A percentile compares a stretch with the other conserved stretches of the same genome.
These are phyloP conservation scores for Gossypium anomalum DNA, from an alignment of 345 rosid species.

Conservation along the genomic window DNA sequence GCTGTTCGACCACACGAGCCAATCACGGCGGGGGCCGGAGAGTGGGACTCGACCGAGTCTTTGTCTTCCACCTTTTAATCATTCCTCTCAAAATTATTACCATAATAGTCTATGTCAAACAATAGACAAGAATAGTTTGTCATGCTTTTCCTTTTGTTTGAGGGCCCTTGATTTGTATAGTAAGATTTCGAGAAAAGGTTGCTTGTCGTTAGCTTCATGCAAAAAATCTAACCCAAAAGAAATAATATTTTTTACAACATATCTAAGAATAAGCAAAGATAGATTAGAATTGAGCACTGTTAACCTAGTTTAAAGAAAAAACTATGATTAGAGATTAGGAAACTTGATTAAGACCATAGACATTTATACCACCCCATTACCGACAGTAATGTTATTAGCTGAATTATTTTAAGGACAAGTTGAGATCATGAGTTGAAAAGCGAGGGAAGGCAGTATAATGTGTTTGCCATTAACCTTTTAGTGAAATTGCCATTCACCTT, in stretches of 20 bases:
- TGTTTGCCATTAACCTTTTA: slow-evolving; percentile 22
- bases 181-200: slow-evolving; percentile 34
- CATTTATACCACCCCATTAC: slow-evolving; percentile 20
- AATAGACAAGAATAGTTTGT: slow-evolving; percentile 5
- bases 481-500: neutral
- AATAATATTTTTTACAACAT: neutral
- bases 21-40: slow-evolving; percentile 23
- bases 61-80: slow-evolving; percentile 4
- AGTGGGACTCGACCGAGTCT: slow-evolving; percentile 13
- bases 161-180: neutral
- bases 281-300: neutral
- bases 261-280: neutral
- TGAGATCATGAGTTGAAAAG: slow-evolving; percentile 10
- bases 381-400: slow-evolving; percentile 12
- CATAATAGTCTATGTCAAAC: slow-evolving; percentile 20
- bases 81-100: slow-evolving; percentile 18
- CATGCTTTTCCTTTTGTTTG: neutral
- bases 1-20: slow-evolving; percentile 17
- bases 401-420: neutral
- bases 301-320: neutral
- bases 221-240: slow-evolving; percentile 19
- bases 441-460: slow-evolving; percentile 27
- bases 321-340: neutral
- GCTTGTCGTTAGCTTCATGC: slow-evolving; percentile 34
- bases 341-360: slow-evolving; percentile 10